Evolutionary conservation across 106 monocot species (phyloP).

Genomic region (Cymbidium sinense): DNA sequence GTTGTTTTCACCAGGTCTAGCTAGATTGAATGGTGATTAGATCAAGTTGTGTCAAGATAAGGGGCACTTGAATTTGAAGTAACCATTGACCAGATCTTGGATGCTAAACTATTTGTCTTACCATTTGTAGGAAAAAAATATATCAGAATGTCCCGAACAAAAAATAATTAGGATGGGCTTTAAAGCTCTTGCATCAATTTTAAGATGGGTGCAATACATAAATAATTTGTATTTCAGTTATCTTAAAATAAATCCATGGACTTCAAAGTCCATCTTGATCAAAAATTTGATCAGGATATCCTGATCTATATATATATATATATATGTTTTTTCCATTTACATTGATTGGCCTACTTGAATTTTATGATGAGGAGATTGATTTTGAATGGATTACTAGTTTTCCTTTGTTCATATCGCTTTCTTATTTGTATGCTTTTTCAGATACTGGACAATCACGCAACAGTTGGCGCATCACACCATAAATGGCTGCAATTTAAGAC

Average conservation of each 20-base stretch:
- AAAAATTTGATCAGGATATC: no score
- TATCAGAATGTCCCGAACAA: no score
- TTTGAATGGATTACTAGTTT: neutral
- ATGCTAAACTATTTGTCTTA: neutral
- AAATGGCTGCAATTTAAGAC: conserved; percentile 94
- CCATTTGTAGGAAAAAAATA: neutral
- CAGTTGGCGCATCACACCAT: conserved; percentile 92
- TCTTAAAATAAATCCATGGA: no score
- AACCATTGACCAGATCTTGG: neutral
- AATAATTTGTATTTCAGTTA: no score
- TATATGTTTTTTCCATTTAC: no score
- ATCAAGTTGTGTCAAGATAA: neutral
- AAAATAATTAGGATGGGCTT: no score
- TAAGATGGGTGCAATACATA: no score
- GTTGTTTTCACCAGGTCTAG: neutral
- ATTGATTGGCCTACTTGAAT: neutral
- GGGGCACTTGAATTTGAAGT: neutral
- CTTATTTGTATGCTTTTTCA: conserved; percentile 9
- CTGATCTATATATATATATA: no score
- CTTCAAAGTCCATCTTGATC: no score
- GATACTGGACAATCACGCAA: conserved; percentile 96
- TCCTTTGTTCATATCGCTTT: neutral
- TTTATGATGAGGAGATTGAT: neutral
- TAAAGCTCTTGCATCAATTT: no score
- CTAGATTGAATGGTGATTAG: neutral